Base-by-base conservation (phyloP, 164 flowering plant species). In the Chloranthus sessilifolius region DNA sequence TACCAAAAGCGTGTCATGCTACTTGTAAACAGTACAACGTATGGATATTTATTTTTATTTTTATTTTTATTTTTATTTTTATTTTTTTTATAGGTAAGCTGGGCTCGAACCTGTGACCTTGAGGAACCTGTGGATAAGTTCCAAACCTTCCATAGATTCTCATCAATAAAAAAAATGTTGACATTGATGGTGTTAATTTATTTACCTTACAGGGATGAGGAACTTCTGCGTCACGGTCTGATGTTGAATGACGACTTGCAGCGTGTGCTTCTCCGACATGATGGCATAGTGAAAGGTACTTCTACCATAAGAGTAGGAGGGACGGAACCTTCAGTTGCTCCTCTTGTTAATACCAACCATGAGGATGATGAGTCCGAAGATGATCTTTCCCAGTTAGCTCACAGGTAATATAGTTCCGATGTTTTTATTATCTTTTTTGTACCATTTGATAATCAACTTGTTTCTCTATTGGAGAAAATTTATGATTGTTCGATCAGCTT, bases 341-440 rank as follows among this genome's bases (percentile, higher is more conserved):
- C 87, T 34, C 73, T 81, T 50, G 71, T 77, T 59, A 77, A 79
- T 73, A 79, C 82, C 50, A 78, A 69, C 62, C 94, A 80, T 50
- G 99, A 88, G 60, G 95, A 83, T 56, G 91, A 86, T 61, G 96
- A 82, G 38, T 67, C 88, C 28, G 99, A 92, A 48, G 99, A 92
- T 64, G 96, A 92, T 55, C 84, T 82, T 71, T 50, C 91, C 46
- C 95, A 82, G 61, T 62, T 92, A 36, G 62, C 89, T 53, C 95
- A 62, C 71, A 85, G 99, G 99, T 83, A 55, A 50, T 19, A 26
- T 44, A 1, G 4, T 40, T 38, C 34, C 39, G 20, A 27, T 37
- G n/a, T n/a, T n/a, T n/a, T n/a, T 27, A 8, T 36, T 27, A 22
- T 6, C 43, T 36, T 6, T 51, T 27, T n/a, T n/a, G n/a, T n/a